Conservation (phyloP, 129 eudicot species). For the Lactuca saligna region DNA sequence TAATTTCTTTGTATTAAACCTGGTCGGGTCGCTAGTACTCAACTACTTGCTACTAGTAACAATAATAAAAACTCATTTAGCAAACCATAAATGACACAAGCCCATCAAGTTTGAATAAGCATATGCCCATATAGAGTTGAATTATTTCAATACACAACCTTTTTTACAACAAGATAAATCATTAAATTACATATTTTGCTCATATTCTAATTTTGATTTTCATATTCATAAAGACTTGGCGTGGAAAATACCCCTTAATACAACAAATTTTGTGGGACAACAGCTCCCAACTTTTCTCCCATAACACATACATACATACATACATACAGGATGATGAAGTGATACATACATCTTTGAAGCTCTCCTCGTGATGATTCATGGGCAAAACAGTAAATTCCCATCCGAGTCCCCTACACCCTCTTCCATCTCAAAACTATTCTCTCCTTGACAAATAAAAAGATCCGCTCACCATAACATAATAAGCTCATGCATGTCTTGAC, state of each 20-base stretch:
- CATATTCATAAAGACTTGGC: not conserved
- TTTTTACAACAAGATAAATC: conserved; percentile 31
- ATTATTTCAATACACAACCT: conserved; percentile 23
- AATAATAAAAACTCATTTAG: not conserved
- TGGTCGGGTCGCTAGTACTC: too few relatives aligned
- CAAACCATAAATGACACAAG: not conserved
- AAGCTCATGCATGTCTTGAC: conserved; percentile 59
- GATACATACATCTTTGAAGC: conserved; percentile 15
- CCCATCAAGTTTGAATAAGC: conserved; percentile 9
- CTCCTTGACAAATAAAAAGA: conserved; percentile 13
- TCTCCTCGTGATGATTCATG: conserved; percentile 10
- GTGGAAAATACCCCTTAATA: conserved; percentile 17
- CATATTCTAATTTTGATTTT: conserved; percentile 18
- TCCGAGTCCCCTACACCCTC: not conserved
- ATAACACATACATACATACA: not conserved
- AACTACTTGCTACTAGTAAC: too few relatives aligned
- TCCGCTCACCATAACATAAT: too few relatives aligned
- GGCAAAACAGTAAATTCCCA: conserved; percentile 21
- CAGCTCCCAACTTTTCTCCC: conserved; percentile 13
- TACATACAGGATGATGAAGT: not conserved
- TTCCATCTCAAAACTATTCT: conserved; percentile 4
- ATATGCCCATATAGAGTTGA: conserved; percentile 8
- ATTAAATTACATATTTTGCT: conserved; percentile 22
- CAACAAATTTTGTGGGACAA: conserved; percentile 9
- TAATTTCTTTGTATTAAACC: too few relatives aligned